These are phyloP conservation scores for Podospora appendiculata DNA, from an alignment of 495 filamentous ascomycete genomes.

Conservation along the genomic window DNA sequence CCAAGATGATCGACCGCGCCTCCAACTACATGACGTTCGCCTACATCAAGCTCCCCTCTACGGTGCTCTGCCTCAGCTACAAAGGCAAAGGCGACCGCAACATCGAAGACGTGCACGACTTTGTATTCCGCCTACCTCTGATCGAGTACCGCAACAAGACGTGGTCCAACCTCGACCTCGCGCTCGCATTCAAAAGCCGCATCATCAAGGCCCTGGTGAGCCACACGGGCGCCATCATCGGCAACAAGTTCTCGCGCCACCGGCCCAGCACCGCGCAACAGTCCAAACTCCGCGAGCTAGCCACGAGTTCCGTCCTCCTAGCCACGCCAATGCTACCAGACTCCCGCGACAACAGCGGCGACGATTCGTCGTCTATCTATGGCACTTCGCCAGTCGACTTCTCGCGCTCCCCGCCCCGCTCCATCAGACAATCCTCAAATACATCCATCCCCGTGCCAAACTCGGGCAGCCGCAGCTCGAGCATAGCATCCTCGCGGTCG, in stretches of 20 bases:
- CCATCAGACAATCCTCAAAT: conserved; percentile 27
- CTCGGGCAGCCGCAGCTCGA: conserved; percentile 33
- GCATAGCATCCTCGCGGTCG: conserved; percentile 37
- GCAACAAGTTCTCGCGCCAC: conserved; percentile 92
- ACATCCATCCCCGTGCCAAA: conserved; percentile 29
- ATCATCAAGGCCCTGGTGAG: conserved; percentile 91
- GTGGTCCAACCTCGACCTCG: conserved; percentile 96
- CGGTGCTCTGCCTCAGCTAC: conserved; percentile 92
- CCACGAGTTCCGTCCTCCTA: conserved; percentile 49
- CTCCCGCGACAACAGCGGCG: conserved; percentile 37
- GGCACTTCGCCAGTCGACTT: conserved; percentile 40
- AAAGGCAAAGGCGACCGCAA: conserved; percentile 95
- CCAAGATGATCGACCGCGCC: conserved; percentile 93
- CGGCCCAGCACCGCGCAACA: conserved; percentile 70
- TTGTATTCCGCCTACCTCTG: conserved; percentile 90
- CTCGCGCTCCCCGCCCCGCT: conserved; percentile 41
- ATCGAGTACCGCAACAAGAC: conserved; percentile 98
- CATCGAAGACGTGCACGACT: conserved; percentile 90
- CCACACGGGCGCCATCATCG: conserved; percentile 91
- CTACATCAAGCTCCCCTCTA: conserved; percentile 88
- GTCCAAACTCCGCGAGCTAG: conserved; percentile 72
- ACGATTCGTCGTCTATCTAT: conserved; percentile 42
- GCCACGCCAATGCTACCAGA: conserved; percentile 28
- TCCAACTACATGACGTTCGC: conserved; percentile 96
- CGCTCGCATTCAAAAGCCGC: conserved; percentile 83